Evolutionary conservation across 2,329 filamentous ascomycete species (phyloP).

Genomic region (Cladosporium sp.): DNA sequence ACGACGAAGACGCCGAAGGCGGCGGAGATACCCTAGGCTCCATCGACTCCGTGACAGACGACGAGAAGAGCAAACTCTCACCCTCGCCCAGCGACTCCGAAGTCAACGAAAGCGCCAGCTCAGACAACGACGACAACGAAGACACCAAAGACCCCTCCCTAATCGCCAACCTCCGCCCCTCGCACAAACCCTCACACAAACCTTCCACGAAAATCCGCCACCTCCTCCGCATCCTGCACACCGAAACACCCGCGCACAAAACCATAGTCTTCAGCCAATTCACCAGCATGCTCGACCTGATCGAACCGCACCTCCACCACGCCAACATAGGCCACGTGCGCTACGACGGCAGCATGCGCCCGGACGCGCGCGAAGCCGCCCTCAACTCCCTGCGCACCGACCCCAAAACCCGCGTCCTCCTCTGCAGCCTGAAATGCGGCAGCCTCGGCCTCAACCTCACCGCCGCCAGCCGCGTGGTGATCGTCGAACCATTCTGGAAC

Average conservation of each 20-base stretch:
- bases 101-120: constrained; percentile 38
- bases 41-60: constrained; percentile 61
- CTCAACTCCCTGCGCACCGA: constrained; percentile 73
- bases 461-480: constrained; percentile 86
- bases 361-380: constrained; percentile 85
- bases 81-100: constrained; percentile 42
- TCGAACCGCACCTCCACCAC: constrained; percentile 81
- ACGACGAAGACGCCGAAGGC: constrained; percentile 83
- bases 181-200: constrained; percentile 43
- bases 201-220: constrained; percentile 90
- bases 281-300: constrained; percentile 94
- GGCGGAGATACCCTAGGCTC: constrained; percentile 74
- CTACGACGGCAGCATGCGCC: constrained; percentile 94
- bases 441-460: constrained; percentile 91
- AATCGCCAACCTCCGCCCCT: constrained; percentile 26
- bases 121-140: constrained; percentile 35
- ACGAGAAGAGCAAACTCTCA: constrained; percentile 45
- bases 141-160: constrained; percentile 24
- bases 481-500: constrained; percentile 98
- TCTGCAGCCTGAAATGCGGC: constrained; percentile 93
- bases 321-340: constrained; percentile 75
- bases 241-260: constrained; percentile 79
- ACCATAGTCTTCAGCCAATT: constrained; percentile 99
- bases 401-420: constrained; percentile 69
- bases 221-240: constrained; percentile 73